phyloP scores from a whole-genome alignment of 495 filamentous ascomycete genomes.

The Xylaria sp. region DNA sequence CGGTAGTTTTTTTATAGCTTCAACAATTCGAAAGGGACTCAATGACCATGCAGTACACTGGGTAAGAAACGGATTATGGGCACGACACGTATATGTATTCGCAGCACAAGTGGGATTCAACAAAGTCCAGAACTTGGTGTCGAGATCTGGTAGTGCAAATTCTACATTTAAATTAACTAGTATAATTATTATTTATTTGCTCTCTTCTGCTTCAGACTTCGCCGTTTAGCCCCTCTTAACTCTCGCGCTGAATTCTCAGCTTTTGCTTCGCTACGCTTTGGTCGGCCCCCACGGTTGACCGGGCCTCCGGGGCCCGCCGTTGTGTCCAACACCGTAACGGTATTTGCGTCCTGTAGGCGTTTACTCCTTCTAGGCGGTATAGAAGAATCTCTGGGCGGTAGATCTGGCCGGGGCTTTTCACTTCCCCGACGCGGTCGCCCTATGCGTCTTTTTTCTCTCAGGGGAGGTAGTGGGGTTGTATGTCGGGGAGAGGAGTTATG shows the following conservation, averaged over 20 bases:
- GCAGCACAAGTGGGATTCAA: neutral
- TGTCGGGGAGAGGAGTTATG: neutral
- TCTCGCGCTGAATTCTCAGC: neutral
- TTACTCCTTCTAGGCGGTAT: conserved; percentile 8
- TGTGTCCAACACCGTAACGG: neutral
- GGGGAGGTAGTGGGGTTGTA: neutral
- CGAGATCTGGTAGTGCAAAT: neutral
- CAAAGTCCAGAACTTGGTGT: neutral
- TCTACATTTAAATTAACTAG: neutral
- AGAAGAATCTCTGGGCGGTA: neutral
- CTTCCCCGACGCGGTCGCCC: neutral
- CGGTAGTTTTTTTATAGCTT: too few relatives aligned
- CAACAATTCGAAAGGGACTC: neutral
- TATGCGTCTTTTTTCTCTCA: neutral
- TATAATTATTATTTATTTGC: neutral
- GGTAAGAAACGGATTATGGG: neutral
- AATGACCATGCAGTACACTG: neutral
- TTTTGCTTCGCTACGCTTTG: neutral
- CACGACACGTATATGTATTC: neutral
- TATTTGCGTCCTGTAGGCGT: neutral
- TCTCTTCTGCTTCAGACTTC: neutral
- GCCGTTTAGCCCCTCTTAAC: neutral
- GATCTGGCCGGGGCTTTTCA: neutral
- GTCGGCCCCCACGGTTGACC: neutral
- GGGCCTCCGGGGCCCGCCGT: neutral